A percentile compares a stretch with the other conserved stretches of the same genome.
These are phyloP conservation scores for Jimgerdemannia flammicorona DNA, from an alignment of 192 early-diverging fungal species.

Conservation along the genomic window DNA sequence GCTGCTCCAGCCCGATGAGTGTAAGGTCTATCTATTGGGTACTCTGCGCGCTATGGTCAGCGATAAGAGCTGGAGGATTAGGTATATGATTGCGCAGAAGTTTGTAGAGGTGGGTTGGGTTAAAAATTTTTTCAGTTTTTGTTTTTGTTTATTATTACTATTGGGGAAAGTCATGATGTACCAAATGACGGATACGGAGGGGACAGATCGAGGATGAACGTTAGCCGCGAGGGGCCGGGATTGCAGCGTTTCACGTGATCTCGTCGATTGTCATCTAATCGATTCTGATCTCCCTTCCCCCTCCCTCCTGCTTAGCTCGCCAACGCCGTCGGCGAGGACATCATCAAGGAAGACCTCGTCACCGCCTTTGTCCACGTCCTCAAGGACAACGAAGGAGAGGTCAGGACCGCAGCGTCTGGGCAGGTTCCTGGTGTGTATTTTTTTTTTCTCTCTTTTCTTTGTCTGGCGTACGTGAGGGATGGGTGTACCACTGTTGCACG, in stretches of 20 bases:
- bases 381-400: constrained; percentile 97
- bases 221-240: neutral
- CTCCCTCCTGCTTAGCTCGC: constrained; percentile 49
- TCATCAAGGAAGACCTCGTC: constrained; percentile 84
- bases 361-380: constrained; percentile 80
- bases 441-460: too few species aligned
- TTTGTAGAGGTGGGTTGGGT: constrained; percentile 74
- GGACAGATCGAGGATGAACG: neutral
- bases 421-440: constrained; percentile 72
- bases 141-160: neutral
- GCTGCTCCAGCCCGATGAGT: constrained; percentile 71
- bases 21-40: constrained; percentile 69
- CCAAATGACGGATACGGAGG: too few species aligned
- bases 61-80: constrained; percentile 97
- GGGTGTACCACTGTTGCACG: too few species aligned
- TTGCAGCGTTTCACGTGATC: neutral
- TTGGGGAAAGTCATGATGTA: too few species aligned
- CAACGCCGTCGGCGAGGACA: constrained; percentile 74
- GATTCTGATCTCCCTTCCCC: neutral
- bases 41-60: constrained; percentile 73
- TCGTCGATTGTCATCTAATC: neutral
- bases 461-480: neutral
- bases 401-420: constrained; percentile 89
- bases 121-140: constrained; percentile 1
- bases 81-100: constrained; percentile 99